Evolutionary conservation across 768 basidiomycete genomes (phyloP).

Genomic region (Rhizopogon sp.): DNA sequence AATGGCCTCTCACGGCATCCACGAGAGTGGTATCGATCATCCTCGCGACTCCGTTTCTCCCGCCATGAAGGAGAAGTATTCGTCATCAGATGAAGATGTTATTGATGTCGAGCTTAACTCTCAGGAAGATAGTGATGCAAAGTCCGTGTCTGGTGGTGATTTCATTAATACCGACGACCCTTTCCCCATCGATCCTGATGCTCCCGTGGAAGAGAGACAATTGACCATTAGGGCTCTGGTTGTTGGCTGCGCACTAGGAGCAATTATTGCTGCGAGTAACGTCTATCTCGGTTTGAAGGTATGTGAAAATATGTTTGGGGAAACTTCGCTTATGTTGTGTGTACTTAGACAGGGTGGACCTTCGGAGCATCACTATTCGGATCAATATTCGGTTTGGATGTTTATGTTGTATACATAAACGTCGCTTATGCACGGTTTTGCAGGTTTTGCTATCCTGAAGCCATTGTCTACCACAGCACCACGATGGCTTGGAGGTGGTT

Average conservation of each 20-base stretch:
- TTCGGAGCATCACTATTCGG: constrained; percentile 63
- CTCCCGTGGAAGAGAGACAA: constrained; percentile 32
- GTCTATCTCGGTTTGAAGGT: constrained; percentile 63
- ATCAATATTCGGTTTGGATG: constrained; percentile 6
- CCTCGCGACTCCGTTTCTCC: background rate
- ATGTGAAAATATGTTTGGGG: background rate
- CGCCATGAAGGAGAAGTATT: background rate
- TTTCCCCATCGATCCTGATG: constrained; percentile 49
- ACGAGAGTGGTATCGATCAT: background rate
- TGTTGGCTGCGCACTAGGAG: constrained; percentile 47
- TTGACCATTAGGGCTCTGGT: constrained; percentile 45
- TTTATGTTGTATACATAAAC: constrained; percentile 11
- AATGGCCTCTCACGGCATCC: background rate
- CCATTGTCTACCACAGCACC: constrained; percentile 46
- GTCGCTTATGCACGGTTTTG: constrained; percentile 41
- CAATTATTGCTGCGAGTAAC: constrained; percentile 55
- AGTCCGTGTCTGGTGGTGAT: background rate
- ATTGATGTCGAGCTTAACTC: constrained; percentile 3
- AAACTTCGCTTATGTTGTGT: background rate
- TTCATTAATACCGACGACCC: constrained; percentile 25
- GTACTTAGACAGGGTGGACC: constrained; percentile 50
- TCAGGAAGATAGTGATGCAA: constrained; percentile 1
- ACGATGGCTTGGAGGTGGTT: constrained; percentile 41
- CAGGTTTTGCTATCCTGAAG: constrained; percentile 50
- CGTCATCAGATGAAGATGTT: constrained; percentile 1